phyloP scores from a whole-genome alignment of 2,329 filamentous ascomycete species.

The Xylariales sp. region DNA sequence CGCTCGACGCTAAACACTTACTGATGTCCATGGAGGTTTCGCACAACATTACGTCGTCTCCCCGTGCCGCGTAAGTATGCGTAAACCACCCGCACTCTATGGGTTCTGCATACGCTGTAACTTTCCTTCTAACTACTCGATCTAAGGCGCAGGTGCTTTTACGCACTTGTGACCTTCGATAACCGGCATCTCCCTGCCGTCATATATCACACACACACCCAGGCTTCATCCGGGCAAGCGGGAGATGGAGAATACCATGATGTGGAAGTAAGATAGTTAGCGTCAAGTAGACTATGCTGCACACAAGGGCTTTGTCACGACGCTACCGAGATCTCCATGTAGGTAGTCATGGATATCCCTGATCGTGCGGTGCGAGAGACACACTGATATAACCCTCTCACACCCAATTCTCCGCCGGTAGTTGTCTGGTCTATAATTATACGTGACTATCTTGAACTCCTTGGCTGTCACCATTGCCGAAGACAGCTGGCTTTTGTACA shows the following conservation, averaged over 20 bases:
- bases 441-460: background rate
- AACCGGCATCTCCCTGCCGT: background rate
- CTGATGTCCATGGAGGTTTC: background rate
- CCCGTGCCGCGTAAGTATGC: background rate
- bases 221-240: background rate
- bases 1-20: background rate
- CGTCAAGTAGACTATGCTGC: slow-evolving; percentile 2
- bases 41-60: slow-evolving; percentile 9
- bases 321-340: background rate
- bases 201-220: background rate
- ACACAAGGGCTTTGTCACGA: background rate
- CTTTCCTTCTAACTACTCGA: background rate
- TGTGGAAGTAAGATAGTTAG: background rate
- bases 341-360: slow-evolving; percentile 19
- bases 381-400: background rate
- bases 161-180: background rate
- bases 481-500: background rate
- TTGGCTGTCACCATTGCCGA: background rate
- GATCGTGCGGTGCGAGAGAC: background rate
- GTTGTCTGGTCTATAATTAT: background rate
- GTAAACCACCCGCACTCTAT: background rate
- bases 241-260: too few relatives aligned
- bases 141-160: background rate
- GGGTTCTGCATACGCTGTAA: too few relatives aligned
- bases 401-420: background rate